These are phyloP conservation scores for Kernera saxatilis DNA, from an alignment of 345 rosid genomes.

Conservation along the genomic window DNA sequence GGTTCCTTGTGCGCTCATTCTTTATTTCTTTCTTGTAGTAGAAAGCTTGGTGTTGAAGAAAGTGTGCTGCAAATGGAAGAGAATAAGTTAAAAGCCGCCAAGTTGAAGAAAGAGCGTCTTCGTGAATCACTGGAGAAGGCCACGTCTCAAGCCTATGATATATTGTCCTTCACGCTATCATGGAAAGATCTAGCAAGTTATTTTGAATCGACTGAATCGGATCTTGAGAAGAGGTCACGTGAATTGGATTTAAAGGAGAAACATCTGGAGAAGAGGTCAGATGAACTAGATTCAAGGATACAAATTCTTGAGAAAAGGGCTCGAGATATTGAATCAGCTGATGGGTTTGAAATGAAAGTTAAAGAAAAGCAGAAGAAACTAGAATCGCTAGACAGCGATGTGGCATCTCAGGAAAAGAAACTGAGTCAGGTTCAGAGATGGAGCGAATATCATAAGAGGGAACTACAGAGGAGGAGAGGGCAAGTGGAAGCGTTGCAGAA, in stretches of 20 bases:
- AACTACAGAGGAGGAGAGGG: background rate
- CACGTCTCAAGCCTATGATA: background rate
- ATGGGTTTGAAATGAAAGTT: background rate
- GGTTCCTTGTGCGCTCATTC: background rate
- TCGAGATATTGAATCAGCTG: background rate
- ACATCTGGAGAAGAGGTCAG: background rate
- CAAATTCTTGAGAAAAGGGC: background rate
- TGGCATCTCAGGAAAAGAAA: background rate
- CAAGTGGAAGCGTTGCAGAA: background rate
- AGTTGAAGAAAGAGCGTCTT: slow-evolving; percentile 5
- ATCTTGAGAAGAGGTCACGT: background rate
- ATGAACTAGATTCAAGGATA: background rate
- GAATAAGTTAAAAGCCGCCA: background rate
- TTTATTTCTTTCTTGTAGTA: background rate
- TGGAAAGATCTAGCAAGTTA: background rate
- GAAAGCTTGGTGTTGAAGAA: slow-evolving; percentile 5
- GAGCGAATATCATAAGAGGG: background rate
- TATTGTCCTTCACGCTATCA: background rate
- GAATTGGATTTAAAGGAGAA: background rate
- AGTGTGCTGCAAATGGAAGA: background rate
- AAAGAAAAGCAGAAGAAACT: background rate
- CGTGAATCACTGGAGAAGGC: background rate
- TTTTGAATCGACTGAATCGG: background rate
- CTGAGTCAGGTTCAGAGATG: background rate
- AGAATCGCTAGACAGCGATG: background rate